Percentiles rank a stretch among this genome's conserved stretches.
Conservation (phyloP, 306 rosid genomes). For the Cicer pinnatifidum region DNA sequence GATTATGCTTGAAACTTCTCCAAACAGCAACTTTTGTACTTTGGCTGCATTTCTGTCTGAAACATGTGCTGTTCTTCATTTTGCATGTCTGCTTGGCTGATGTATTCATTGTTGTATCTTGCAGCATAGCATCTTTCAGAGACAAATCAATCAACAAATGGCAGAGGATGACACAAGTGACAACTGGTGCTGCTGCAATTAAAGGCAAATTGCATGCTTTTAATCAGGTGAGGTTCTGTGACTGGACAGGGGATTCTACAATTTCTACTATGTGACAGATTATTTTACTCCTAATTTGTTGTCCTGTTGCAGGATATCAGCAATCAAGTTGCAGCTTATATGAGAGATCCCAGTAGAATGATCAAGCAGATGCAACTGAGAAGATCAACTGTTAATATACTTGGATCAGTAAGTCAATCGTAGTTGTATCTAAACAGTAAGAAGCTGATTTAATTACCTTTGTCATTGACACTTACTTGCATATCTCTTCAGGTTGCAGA, state of each 20-base stretch:
- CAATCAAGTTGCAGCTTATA: constrained; percentile 77
- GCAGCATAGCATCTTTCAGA: constrained; percentile 73
- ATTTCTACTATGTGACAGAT: background rate
- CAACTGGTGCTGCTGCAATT: constrained; percentile 88
- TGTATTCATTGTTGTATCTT: constrained; percentile 48
- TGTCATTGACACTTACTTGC: constrained; percentile 38
- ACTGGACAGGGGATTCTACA: constrained; percentile 33
- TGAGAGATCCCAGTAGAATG: constrained; percentile 97
- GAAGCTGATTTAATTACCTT: constrained; percentile 15
- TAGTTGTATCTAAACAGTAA: constrained; percentile 8
- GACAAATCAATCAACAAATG: constrained; percentile 84
- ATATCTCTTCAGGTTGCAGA: constrained; percentile 56
- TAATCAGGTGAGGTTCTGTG: constrained; percentile 70
- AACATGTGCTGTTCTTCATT: constrained; percentile 6
- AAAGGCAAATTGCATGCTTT: constrained; percentile 83
- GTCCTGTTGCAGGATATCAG: constrained; percentile 67
- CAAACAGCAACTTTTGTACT: constrained; percentile 21
- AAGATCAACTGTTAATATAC: constrained; percentile 59
- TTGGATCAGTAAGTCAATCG: constrained; percentile 71
- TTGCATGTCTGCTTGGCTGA: constrained; percentile 27
- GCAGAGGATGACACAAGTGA: constrained; percentile 91
- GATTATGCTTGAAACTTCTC: constrained; percentile 32
- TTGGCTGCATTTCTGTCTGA: constrained; percentile 26
- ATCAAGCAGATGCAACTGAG: constrained; percentile 79
- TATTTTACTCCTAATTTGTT: constrained; percentile 13